Percentiles rank a stretch among this genome's conserved stretches.
These are phyloP conservation scores for Allantophomopsis cytisporea DNA, from an alignment of 2,329 filamentous ascomycete species.

Conservation along the genomic window DNA sequence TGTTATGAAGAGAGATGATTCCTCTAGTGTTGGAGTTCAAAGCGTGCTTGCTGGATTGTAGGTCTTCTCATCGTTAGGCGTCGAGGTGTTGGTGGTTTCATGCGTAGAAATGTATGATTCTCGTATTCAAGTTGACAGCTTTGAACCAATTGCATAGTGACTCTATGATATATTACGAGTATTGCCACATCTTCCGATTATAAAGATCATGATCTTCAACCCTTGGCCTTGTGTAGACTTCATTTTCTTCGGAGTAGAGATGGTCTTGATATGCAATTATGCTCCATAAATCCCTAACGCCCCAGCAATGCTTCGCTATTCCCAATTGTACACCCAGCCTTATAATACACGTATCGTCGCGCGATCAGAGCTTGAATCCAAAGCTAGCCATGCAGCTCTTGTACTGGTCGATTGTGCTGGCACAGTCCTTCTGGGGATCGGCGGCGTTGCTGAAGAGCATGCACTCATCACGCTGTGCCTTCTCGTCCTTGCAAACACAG, in stretches of 20 bases:
- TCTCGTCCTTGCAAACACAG: slow-evolving; percentile 96
- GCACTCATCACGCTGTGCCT: slow-evolving; percentile 86
- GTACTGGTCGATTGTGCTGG: slow-evolving; percentile 72
- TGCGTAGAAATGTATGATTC: background rate
- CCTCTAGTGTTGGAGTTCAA: slow-evolving; percentile 67
- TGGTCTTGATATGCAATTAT: too few relatives aligned
- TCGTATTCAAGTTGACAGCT: too few relatives aligned
- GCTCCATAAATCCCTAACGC: slow-evolving; percentile 6
- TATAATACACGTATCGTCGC: too few relatives aligned
- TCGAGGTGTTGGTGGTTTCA: background rate
- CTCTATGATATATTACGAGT: too few relatives aligned
- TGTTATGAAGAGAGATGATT: slow-evolving; percentile 76
- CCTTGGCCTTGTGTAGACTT: too few relatives aligned
- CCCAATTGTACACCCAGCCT: slow-evolving; percentile 3
- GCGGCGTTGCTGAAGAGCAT: slow-evolving; percentile 90
- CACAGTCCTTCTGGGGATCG: slow-evolving; percentile 75
- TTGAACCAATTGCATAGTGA: too few relatives aligned
- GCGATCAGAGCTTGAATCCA: slow-evolving; percentile 52
- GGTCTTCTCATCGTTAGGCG: slow-evolving; percentile 4
- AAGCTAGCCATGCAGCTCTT: slow-evolving; percentile 85
- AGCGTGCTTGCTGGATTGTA: slow-evolving; percentile 49
- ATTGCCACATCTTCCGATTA: too few relatives aligned
- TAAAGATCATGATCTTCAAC: too few relatives aligned
- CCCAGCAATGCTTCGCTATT: slow-evolving; percentile 11
- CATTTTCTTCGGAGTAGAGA: too few relatives aligned